A percentile compares a stretch with the other conserved stretches of the same genome.
Conservation (phyloP, 345 rosid genomes). For the Erucastrum elatum region DNA sequence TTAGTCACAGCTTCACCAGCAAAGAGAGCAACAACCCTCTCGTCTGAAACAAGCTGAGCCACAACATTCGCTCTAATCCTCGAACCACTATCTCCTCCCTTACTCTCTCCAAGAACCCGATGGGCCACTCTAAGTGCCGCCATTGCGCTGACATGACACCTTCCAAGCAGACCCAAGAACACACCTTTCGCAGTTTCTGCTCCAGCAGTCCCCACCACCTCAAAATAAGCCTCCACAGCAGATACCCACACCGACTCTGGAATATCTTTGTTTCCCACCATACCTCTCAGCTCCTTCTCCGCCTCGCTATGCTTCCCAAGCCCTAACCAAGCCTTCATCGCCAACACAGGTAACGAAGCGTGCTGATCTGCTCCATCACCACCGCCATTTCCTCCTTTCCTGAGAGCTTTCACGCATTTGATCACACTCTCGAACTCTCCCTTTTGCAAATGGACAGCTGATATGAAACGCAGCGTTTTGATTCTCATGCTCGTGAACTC, state of each 20-base stretch:
- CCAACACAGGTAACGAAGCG: constrained; percentile 88
- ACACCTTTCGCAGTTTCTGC: constrained; percentile 87
- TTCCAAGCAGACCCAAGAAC: constrained; percentile 74
- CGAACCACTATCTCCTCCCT: constrained; percentile 53
- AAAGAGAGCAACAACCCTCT: constrained; percentile 81
- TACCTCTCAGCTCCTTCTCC: constrained; percentile 83
- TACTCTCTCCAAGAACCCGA: constrained; percentile 58
- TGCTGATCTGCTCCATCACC: constrained; percentile 65
- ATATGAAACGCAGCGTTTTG: constrained; percentile 78
- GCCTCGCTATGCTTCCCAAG: constrained; percentile 77
- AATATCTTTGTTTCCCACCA: constrained; percentile 78
- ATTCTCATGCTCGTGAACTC: constrained; percentile 59
- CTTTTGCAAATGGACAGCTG: constrained; percentile 85
- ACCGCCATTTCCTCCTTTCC: constrained; percentile 49
- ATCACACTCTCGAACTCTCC: constrained; percentile 87
- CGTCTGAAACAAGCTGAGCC: constrained; percentile 76
- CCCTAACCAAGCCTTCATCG: constrained; percentile 97
- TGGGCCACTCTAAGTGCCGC: constrained; percentile 80
- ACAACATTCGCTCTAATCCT: constrained; percentile 69
- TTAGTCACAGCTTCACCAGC: constrained; percentile 51
- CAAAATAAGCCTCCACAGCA: constrained; percentile 87
- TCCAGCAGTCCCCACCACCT: constrained; percentile 87
- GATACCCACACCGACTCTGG: constrained; percentile 96
- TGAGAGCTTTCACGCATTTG: constrained; percentile 81
- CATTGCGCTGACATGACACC: constrained; percentile 83